Evolutionary conservation across 1,284 basidiomycete genomes (phyloP).

Genomic region (Tilletia indica): DNA sequence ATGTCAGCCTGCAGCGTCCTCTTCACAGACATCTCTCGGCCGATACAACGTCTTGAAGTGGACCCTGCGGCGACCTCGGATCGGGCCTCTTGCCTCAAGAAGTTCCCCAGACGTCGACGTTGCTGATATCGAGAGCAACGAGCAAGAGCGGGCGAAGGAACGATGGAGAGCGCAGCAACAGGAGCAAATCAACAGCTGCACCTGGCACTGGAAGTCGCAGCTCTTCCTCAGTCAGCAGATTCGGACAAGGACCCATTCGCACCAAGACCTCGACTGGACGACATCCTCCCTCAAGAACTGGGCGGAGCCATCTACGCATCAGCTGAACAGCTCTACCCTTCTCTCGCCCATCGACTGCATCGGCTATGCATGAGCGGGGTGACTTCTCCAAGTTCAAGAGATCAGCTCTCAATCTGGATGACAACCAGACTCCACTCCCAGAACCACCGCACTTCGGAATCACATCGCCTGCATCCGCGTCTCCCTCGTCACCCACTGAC

Average conservation of each 20-base stretch:
- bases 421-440: not conserved
- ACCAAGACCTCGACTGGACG: slow-evolving; percentile 4
- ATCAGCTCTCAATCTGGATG: not conserved
- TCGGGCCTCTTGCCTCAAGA: not conserved
- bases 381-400: slow-evolving; percentile 15
- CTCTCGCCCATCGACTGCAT: slow-evolving; percentile 3
- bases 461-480: not conserved
- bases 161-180: slow-evolving; percentile 1
- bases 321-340: not conserved
- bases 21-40: too few species aligned
- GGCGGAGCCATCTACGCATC: not conserved
- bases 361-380: slow-evolving; percentile 13
- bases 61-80: too few species aligned
- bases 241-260: slow-evolving; percentile 37
- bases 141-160: not conserved
- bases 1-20: too few species aligned
- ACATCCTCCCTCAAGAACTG: not conserved
- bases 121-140: too few species aligned
- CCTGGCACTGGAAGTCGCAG: not conserved
- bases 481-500: not conserved
- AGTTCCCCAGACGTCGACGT: too few species aligned
- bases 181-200: not conserved
- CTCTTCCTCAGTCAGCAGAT: slow-evolving; percentile 29
- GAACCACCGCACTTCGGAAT: not conserved
- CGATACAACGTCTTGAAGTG: too few species aligned